Evolutionary conservation across 805 yeast genomes (phyloP), one percentile per base, ranked within the genome.

Genomic region (Wickerhamomyces chambardii): DNA sequence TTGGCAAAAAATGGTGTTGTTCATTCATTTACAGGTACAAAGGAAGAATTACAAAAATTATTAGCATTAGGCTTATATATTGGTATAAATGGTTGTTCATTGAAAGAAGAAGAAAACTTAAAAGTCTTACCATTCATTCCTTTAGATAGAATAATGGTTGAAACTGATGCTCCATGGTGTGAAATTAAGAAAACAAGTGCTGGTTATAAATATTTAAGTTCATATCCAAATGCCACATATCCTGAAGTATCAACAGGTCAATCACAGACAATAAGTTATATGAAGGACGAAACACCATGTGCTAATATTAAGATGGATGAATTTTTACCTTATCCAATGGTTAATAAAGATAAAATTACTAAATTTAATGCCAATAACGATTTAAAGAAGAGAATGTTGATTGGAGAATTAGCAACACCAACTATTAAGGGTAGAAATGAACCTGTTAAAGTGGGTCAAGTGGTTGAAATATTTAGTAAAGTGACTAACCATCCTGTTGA

Each of bases 101-200:
- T 92, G 44, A 83, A 81, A 50, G 75, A 84, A 0, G 74, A 73
- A 37, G 87, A 82, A 42, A 86, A 84, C 50, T 58, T 87, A 12
- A 66, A 68, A 19, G 86, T 79, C 17, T 85, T 79, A 1, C 59
- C 62, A 29, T 48, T 54, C 17, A 71, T 92, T n/a, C 97, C 97
- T 0, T 48, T 76, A 8, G 74, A 77, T 5, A 70, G 67, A 47
- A 55, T 92, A 30, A 58, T 90, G 68, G 70, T 92, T 9, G 99
- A 92, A 53, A 90, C 97, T 0, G 98, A 92, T 59, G 87, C 97
- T 4, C 98, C 99, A 1, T 92, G 98, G 98, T 92, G 99, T 62
- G 97, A 89, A 51, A 75, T 92, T 31, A 68, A 94, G 39, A 83
- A 75, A 44, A 70, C 92, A 9, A 95, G 86, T 53, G 85, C 86